A percentile compares a stretch with the other conserved stretches of the same genome.
Evolutionary conservation across 768 basidiomycete species (phyloP).

Genomic region (Phaffia tasmanica): DNA sequence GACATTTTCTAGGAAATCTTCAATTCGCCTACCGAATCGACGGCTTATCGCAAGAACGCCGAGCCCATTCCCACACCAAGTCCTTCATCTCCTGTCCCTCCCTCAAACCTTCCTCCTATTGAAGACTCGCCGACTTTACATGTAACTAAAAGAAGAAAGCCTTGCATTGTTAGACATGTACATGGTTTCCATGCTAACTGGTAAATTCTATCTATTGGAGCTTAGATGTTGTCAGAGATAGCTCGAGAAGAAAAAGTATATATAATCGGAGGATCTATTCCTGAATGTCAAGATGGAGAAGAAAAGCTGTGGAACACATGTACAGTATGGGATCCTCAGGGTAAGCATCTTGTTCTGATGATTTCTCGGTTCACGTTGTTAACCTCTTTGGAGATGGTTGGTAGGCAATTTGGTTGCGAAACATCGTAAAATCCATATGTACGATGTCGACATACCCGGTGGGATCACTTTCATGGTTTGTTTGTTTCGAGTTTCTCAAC

Average conservation of each 20-base stretch:
- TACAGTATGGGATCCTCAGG: slow-evolving; percentile 27
- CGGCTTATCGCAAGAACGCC: slow-evolving; percentile 20
- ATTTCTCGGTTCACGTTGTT: neutral
- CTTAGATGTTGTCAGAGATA: slow-evolving; percentile 24
- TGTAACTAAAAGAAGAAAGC: neutral
- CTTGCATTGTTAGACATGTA: neutral
- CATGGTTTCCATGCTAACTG: too few relatives aligned
- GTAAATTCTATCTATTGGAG: neutral
- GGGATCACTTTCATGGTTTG: slow-evolving; percentile 23
- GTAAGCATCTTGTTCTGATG: neutral
- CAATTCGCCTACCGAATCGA: slow-evolving; percentile 25
- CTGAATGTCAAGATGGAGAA: slow-evolving; percentile 10
- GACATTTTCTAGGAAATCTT: slow-evolving; percentile 24
- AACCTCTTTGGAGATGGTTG: neutral
- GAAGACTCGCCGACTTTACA: slow-evolving; percentile 5
- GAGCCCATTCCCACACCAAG: slow-evolving; percentile 19
- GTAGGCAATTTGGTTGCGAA: slow-evolving; percentile 25
- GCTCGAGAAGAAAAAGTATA: slow-evolving; percentile 16
- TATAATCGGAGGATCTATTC: slow-evolving; percentile 27
- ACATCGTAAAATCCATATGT: slow-evolving; percentile 27
- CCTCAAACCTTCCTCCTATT: slow-evolving; percentile 8
- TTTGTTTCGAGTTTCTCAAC: neutral
- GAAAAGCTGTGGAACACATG: slow-evolving; percentile 24
- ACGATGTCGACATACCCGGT: slow-evolving; percentile 27
- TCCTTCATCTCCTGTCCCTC: neutral